These are phyloP conservation scores for Saccharomycopsis fibuligera DNA, from an alignment of 805 yeast species.

Conservation along the genomic window DNA sequence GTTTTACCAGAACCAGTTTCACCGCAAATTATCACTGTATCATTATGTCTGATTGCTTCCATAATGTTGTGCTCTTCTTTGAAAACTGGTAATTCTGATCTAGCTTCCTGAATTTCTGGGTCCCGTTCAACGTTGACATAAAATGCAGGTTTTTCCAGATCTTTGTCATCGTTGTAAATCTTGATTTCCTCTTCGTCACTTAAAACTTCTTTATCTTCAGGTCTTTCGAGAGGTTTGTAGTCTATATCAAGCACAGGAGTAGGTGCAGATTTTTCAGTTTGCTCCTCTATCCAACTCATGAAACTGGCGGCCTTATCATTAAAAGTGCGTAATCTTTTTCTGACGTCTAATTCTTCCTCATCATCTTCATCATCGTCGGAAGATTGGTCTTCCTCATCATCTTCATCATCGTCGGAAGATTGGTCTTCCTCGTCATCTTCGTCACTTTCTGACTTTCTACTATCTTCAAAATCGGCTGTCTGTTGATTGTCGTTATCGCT, in stretches of 20 bases:
- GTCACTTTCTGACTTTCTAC: slow-evolving; percentile 25
- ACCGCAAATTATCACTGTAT: slow-evolving; percentile 87
- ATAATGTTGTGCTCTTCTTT: slow-evolving; percentile 87
- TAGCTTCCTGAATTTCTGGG: slow-evolving; percentile 55
- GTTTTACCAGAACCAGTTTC: slow-evolving; percentile 99
- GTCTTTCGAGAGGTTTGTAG: slow-evolving; percentile 51
- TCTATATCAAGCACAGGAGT: slow-evolving; percentile 43
- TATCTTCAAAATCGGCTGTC: no score
- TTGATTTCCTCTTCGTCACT: slow-evolving; percentile 61
- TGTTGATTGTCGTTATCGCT: slow-evolving; percentile 22
- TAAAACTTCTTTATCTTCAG: slow-evolving; percentile 68
- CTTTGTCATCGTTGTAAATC: slow-evolving; percentile 37
- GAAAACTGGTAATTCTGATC: slow-evolving; percentile 79
- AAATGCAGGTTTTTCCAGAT: slow-evolving; percentile 17
- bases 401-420: slow-evolving; percentile 22
- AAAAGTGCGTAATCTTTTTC: slow-evolving; percentile 37
- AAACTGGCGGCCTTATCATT: slow-evolving; percentile 54
- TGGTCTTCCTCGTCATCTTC: slow-evolving; percentile 25
- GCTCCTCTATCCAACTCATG: slow-evolving; percentile 83
- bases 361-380: slow-evolving; percentile 27
- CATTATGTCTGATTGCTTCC: slow-evolving; percentile 94
- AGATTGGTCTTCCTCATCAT: slow-evolving; percentile 23
- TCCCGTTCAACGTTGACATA: slow-evolving; percentile 64
- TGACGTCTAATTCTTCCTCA: slow-evolving; percentile 27
- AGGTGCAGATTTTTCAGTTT: slow-evolving; percentile 50